These are phyloP conservation scores for Xylaria sp. DNA, from an alignment of 2,329 filamentous ascomycete species.

Conservation along the genomic window DNA sequence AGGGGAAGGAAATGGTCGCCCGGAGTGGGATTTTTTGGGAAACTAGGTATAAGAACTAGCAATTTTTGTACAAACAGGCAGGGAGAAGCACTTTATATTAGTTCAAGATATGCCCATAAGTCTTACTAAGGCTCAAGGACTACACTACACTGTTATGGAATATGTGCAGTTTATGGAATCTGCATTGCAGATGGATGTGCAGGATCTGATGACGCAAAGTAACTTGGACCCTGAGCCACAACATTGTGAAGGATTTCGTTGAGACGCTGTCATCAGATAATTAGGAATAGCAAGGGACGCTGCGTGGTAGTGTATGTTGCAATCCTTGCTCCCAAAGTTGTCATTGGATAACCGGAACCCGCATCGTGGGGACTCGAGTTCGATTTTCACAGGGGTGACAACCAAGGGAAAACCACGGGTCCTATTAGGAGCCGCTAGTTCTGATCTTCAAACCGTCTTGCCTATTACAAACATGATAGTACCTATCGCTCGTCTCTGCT, in stretches of 20 bases:
- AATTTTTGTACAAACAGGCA: slow-evolving; percentile 5
- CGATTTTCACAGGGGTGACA: slow-evolving; percentile 3
- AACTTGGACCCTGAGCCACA: slow-evolving; percentile 19
- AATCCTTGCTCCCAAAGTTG: slow-evolving; percentile 32
- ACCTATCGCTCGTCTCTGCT: not conserved
- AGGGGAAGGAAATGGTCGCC: not conserved
- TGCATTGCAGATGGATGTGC: slow-evolving; percentile 24
- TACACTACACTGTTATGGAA: not conserved
- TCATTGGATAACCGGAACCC: slow-evolving; percentile 28
- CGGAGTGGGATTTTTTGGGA: slow-evolving; percentile 4
- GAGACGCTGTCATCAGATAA: slow-evolving; percentile 15
- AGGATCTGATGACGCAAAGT: slow-evolving; percentile 29
- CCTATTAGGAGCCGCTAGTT: not conserved
- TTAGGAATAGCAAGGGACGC: slow-evolving; percentile 21
- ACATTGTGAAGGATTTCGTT: slow-evolving; percentile 7
- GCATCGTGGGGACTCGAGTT: slow-evolving; percentile 15
- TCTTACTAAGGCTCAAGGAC: slow-evolving; percentile 29
- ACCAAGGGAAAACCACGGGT: not conserved
- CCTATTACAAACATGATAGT: not conserved
- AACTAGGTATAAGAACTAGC: not conserved
- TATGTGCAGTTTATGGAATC: slow-evolving; percentile 23
- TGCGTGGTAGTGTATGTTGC: slow-evolving; percentile 25
- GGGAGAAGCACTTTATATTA: slow-evolving; percentile 13
- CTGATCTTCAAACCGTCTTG: slow-evolving; percentile 12
- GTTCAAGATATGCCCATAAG: slow-evolving; percentile 8